phyloP scores from a whole-genome alignment of 208 protist genomes.

The Entamoeba moshkovskii region DNA sequence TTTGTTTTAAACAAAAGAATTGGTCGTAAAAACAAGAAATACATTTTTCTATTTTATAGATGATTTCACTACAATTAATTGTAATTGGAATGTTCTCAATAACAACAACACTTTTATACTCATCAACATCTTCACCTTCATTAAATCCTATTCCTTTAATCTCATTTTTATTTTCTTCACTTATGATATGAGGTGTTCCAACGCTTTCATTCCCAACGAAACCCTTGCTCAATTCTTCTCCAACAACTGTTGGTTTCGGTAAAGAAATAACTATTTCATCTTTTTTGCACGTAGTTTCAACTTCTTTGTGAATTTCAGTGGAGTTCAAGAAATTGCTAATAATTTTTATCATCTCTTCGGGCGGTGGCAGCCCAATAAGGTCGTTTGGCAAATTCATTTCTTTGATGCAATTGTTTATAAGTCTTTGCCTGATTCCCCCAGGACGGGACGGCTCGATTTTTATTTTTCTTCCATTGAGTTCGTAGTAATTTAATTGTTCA shows the following conservation, averaged over 20 bases:
- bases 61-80: not conserved
- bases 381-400: not conserved
- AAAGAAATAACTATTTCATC: not conserved
- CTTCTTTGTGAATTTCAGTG: not conserved
- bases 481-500: slow-evolving; percentile 41
- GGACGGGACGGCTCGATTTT: slow-evolving; percentile 42
- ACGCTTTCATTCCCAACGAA: not conserved
- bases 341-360: not conserved
- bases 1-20: not conserved
- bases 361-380: not conserved
- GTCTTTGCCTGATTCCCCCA: slow-evolving; percentile 26
- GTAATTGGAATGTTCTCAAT: not conserved
- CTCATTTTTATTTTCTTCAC: not conserved
- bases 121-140: not conserved
- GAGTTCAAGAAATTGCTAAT: not conserved
- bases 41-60: not conserved
- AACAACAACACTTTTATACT: not conserved
- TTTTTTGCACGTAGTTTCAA: not conserved
- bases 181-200: not conserved
- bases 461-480: slow-evolving; percentile 34
- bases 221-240: not conserved
- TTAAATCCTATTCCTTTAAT: not conserved
- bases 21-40: not conserved
- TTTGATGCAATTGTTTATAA: not conserved
- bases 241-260: not conserved